phyloP scores from a whole-genome alignment of 495 filamentous ascomycete species.

The Hapsidospora chrysogenum region DNA sequence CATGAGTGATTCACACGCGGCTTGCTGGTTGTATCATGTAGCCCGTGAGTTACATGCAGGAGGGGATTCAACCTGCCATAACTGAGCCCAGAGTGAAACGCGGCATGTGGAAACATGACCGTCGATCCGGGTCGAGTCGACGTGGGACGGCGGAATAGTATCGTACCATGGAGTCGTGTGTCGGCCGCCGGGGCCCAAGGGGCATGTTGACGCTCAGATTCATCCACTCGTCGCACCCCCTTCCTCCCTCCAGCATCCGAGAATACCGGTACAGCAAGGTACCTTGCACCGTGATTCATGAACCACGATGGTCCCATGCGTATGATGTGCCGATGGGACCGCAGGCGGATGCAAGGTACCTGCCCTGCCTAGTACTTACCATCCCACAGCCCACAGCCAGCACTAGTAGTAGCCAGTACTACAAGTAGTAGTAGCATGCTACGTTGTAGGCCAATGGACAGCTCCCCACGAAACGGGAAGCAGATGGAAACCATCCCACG shows the following conservation, averaged over 20 bases:
- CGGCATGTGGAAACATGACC: too few species aligned
- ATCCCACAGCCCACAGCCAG: too few species aligned
- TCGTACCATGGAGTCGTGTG: too few species aligned
- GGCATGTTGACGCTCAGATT: background rate
- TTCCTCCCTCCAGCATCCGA: background rate
- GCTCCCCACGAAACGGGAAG: too few species aligned
- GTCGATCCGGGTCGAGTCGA: background rate
- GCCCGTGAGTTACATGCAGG: background rate
- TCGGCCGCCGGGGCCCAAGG: background rate
- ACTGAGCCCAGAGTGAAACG: background rate
- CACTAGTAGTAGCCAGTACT: background rate
- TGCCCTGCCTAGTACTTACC: too few species aligned
- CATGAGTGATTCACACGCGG: too few species aligned
- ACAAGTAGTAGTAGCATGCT: background rate
- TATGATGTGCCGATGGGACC: background rate
- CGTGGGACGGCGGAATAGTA: background rate
- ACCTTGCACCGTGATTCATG: background rate
- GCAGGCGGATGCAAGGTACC: too few species aligned
- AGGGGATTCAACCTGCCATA: background rate
- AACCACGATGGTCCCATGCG: background rate
- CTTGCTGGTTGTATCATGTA: background rate
- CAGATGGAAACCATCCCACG: too few species aligned
- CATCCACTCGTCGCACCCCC: background rate
- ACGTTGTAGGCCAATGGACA: too few species aligned
- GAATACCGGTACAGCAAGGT: background rate